Percentiles rank a stretch among this genome's conserved stretches.
phyloP scores from a whole-genome alignment of 768 basidiomycete genomes.

The Auriscalpium vulgare region DNA sequence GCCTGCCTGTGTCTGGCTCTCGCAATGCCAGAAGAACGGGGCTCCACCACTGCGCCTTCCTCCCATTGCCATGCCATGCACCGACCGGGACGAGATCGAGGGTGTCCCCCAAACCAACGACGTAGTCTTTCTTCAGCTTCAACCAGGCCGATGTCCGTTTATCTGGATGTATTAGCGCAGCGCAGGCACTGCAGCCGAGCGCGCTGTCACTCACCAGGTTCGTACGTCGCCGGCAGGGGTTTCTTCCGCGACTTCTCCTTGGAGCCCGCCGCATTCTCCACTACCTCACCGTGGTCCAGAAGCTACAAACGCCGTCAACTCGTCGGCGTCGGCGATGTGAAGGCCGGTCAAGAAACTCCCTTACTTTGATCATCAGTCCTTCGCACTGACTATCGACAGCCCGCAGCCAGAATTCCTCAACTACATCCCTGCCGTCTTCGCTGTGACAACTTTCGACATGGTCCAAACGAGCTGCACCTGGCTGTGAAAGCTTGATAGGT shows the following conservation, averaged over 20 bases:
- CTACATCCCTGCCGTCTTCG: conserved; percentile 45
- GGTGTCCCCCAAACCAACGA: conserved; percentile 69
- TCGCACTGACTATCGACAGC: conserved; percentile 76
- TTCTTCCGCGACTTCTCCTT: conserved; percentile 44
- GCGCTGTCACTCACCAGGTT: conserved; percentile 39
- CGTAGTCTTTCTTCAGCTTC: conserved; percentile 91
- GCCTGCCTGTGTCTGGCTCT: conserved; percentile 50
- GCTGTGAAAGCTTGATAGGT: conserved; percentile 36
- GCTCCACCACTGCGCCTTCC: conserved; percentile 90
- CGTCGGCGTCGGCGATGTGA: conserved; percentile 9
- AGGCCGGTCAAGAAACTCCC: conserved; percentile 10
- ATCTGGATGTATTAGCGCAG: conserved; percentile 32
- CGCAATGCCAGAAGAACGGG: conserved; percentile 77
- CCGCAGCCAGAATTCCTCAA: conserved; percentile 70
- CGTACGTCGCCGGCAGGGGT: conserved; percentile 77
- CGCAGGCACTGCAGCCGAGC: background rate
- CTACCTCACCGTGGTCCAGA: conserved; percentile 45
- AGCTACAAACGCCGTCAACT: conserved; percentile 33
- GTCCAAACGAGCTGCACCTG: conserved; percentile 48
- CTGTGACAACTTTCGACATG: conserved; percentile 73
- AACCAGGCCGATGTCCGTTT: conserved; percentile 83
- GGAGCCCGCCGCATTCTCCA: conserved; percentile 27
- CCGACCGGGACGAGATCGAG: conserved; percentile 66
- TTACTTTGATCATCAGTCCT: conserved; percentile 89
- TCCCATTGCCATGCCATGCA: conserved; percentile 86